Conservation (phyloP, 2,329 filamentous ascomycete genomes). For the Fusarium miscanthi region DNA sequence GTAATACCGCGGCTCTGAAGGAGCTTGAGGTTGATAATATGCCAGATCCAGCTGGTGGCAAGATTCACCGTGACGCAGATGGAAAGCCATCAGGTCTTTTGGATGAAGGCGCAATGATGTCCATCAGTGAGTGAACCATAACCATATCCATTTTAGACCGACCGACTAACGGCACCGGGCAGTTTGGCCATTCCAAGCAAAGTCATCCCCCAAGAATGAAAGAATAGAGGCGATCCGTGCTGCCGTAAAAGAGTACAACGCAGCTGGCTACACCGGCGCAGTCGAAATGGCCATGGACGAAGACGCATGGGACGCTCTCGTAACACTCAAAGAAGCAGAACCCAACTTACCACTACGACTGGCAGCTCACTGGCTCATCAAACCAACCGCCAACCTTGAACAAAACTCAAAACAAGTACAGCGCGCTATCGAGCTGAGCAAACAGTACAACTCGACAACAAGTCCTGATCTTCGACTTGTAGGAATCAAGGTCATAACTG, state of each 20-base stretch:
- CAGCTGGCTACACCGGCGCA: conserved; percentile 64
- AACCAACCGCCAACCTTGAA: conserved; percentile 50
- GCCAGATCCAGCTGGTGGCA: conserved; percentile 61
- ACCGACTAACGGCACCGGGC: fast-evolving
- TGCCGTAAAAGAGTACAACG: conserved; percentile 61
- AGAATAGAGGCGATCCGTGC: conserved; percentile 59
- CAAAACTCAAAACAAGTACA: conserved; percentile 59
- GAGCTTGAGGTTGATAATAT: conserved; percentile 59
- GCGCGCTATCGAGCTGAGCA: conserved; percentile 58
- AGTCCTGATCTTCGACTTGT: conserved; percentile 59
- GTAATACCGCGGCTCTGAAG: conserved; percentile 60
- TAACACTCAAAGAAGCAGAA: conserved; percentile 51
- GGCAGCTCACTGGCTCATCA: conserved; percentile 67
- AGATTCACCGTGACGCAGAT: conserved; percentile 58
- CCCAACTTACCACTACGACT: conserved; percentile 55
- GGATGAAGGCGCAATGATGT: conserved; percentile 50
- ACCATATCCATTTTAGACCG: conserved; percentile 48
- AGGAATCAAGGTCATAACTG: conserved; percentile 71
- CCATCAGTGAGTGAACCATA: conserved; percentile 52
- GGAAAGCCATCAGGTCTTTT: conserved; percentile 62
- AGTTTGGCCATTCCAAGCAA: conserved; percentile 61
- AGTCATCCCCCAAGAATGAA: conserved; percentile 57
- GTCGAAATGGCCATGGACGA: conserved; percentile 72
- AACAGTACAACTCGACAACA: conserved; percentile 46
- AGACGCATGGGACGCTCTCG: conserved; percentile 62